Conservation (phyloP, 2,329 filamentous ascomycete genomes). For the Colletotrichum sojae region DNA sequence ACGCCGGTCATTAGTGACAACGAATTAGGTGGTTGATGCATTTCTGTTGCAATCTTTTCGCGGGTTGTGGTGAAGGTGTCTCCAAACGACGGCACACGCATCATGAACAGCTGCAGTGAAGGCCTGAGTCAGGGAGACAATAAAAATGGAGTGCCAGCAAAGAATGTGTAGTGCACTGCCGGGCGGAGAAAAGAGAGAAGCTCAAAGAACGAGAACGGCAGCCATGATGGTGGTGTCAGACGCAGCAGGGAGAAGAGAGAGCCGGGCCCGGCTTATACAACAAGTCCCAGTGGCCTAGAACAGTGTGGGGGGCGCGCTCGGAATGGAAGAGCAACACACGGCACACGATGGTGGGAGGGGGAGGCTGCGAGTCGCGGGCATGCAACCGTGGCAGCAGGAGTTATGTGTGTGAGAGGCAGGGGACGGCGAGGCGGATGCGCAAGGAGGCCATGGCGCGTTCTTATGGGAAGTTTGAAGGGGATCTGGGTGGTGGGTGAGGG, state of each 20-base stretch:
- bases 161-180: neutral
- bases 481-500: constrained; percentile 24
- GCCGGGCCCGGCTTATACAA: constrained; percentile 20
- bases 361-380: constrained; percentile 24
- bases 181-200: neutral
- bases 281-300: too few relatives aligned
- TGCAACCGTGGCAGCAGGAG: constrained; percentile 21
- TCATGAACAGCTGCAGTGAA: constrained; percentile 14
- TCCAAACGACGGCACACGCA: constrained; percentile 41
- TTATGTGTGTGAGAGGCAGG: constrained; percentile 25
- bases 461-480: constrained; percentile 34
- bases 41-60: constrained; percentile 14
- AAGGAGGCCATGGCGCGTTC: constrained; percentile 37
- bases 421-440: constrained; percentile 13
- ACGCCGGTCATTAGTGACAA: constrained; percentile 48
- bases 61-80: constrained; percentile 29
- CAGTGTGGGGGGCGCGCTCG: neutral
- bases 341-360: constrained; percentile 5
- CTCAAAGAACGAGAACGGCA: constrained; percentile 4
- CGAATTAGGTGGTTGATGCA: constrained; percentile 35
- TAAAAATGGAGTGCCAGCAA: neutral
- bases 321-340: neutral
- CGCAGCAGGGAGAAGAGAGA: neutral
- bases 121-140: neutral
- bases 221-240: constrained; percentile 24